Percentiles rank a stretch among this genome's conserved stretches.
Conservation (phyloP, 371 early-diverging fungal species). For the Mortierella sp. region DNA sequence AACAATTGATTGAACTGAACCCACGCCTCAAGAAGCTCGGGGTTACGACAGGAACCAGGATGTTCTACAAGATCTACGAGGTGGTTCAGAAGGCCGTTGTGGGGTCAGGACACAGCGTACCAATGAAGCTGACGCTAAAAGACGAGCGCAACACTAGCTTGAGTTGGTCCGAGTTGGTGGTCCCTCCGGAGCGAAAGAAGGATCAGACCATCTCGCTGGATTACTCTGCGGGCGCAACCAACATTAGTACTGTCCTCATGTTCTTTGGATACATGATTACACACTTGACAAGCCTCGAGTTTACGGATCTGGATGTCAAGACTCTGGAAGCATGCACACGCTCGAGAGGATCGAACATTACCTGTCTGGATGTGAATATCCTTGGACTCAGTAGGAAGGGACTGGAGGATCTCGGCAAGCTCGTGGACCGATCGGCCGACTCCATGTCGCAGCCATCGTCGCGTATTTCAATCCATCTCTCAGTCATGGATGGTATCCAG, state of each 20-base stretch:
- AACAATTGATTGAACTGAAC: constrained; percentile 19
- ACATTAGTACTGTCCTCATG: constrained; percentile 18
- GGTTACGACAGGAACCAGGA: constrained; percentile 14
- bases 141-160: constrained; percentile 11
- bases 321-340: constrained; percentile 23
- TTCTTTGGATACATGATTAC: constrained; percentile 27
- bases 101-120: constrained; percentile 1
- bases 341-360: constrained; percentile 19
- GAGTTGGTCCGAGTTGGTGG: constrained; percentile 15
- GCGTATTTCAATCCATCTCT: constrained; percentile 12
- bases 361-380: constrained; percentile 14
- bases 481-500: constrained; percentile 3
- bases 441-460: constrained; percentile 20
- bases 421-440: constrained; percentile 16
- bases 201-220: constrained; percentile 9
- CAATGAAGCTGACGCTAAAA: constrained; percentile 7
- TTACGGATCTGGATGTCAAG: constrained; percentile 18
- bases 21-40: constrained; percentile 17
- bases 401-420: constrained; percentile 12
- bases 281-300: constrained; percentile 17
- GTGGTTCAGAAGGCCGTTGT: constrained; percentile 9
- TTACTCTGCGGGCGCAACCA: constrained; percentile 12
- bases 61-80: constrained; percentile 21
- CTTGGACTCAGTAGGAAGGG: constrained; percentile 19
- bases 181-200: constrained; percentile 7